Conservation (phyloP, 768 basidiomycete genomes). For the Russula abietina region DNA sequence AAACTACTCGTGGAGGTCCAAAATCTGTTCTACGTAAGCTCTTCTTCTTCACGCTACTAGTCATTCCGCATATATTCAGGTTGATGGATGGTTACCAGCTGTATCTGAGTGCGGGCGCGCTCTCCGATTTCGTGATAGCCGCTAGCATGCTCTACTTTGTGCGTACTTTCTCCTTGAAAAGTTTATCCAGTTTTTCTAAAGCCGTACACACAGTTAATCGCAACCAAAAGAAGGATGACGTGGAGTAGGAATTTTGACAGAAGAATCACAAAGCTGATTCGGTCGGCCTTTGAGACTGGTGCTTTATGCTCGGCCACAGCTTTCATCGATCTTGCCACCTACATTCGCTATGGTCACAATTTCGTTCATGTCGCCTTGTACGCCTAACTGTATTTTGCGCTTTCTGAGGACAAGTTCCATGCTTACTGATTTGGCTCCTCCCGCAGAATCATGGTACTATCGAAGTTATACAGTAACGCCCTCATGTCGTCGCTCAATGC, state of each 20-base stretch:
- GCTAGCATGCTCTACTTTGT: conserved; percentile 9
- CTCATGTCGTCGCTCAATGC: conserved; percentile 15
- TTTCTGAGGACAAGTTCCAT: not conserved
- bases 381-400: not conserved
- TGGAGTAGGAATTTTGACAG: not conserved
- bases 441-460: not conserved
- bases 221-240: not conserved
- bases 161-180: not conserved
- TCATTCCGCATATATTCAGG: not conserved
- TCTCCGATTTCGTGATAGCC: not conserved
- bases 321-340: not conserved
- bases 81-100: not conserved
- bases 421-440: not conserved
- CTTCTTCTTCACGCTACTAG: too few species aligned
- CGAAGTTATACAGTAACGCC: conserved; percentile 14
- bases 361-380: not conserved
- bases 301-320: not conserved
- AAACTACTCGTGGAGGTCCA: not conserved
- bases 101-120: not conserved
- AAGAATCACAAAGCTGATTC: conserved; percentile 5
- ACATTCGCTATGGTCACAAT: not conserved
- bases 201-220: not conserved
- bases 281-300: conserved; percentile 6
- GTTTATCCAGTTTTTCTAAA: not conserved
- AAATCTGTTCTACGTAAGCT: not conserved